These are phyloP conservation scores for Ceratocystis destructans DNA, from an alignment of 2,329 filamentous ascomycete species.

Conservation along the genomic window DNA sequence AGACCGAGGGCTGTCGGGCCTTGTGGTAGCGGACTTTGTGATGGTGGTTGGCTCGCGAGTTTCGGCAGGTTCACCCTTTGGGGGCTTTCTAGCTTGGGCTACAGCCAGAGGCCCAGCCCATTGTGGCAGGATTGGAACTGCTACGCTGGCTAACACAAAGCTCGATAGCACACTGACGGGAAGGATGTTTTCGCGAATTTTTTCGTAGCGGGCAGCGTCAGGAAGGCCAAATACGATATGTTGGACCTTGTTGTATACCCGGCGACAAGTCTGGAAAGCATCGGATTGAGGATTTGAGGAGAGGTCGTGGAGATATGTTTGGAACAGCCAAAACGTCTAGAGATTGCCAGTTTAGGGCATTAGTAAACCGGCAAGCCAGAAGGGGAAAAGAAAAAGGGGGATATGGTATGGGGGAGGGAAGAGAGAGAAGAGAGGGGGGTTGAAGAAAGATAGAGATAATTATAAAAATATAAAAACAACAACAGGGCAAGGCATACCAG, in stretches of 20 bases:
- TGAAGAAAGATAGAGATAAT: constrained; percentile 20
- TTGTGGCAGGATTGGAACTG: constrained; percentile 58
- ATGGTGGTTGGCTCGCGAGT: constrained; percentile 36
- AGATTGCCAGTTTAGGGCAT: constrained; percentile 5
- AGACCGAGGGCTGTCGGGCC: constrained; percentile 35
- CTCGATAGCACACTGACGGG: constrained; percentile 71
- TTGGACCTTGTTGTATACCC: constrained; percentile 80
- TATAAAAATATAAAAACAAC: too few relatives aligned
- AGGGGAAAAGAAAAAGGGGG: not conserved
- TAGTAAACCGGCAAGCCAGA: not conserved
- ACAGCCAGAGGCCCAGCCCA: constrained; percentile 71
- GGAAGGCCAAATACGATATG: constrained; percentile 71
- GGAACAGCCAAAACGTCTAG: constrained; percentile 81
- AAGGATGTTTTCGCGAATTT: constrained; percentile 68
- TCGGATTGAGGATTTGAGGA: constrained; percentile 59
- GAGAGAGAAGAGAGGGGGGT: constrained; percentile 1
- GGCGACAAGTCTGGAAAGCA: constrained; percentile 66
- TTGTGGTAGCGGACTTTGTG: constrained; percentile 54
- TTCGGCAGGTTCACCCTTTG: constrained; percentile 33
- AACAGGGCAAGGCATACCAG: constrained; percentile 42
- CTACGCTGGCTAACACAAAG: constrained; percentile 64
- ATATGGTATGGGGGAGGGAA: not conserved
- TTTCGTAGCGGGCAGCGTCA: constrained; percentile 54
- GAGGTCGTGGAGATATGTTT: constrained; percentile 75
- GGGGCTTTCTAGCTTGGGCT: constrained; percentile 65